Base-by-base conservation (phyloP, 73 alveolate genomes). In the Paramecium pentaurelia region DNA sequence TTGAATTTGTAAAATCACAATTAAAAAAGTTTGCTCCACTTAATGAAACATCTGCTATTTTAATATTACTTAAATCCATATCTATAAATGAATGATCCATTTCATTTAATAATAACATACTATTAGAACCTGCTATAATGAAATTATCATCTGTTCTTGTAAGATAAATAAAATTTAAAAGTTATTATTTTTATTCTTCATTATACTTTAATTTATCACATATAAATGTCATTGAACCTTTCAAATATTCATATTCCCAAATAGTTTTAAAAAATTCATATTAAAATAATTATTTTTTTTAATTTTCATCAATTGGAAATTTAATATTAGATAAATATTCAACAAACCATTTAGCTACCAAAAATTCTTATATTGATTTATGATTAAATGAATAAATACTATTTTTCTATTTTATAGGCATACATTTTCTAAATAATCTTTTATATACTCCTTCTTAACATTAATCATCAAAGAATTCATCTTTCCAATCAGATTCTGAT, bases 341-440 rank as follows among this genome's bases (percentile, higher is more conserved):
- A 9, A 75, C 36, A 27, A 75, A 75, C 28, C 60, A 34, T 37
- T 75, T 75, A 37, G 88, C 88, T 22, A 75, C 88, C 2, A 75
- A 45, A 75, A 75, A 75, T 36, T 75, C 88, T 75, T 75, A 45
- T 1, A 75, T 32, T 22, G 88, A 75, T n/a, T 75, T 75, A 75
- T 75, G 88, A 37, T 75, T 75, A 40, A 75, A 75, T 14, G 88
- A 75, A 75, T 75, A 75, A 14, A 22, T 32, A 6, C 49, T 20
- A n/a, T 34, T 75, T 75, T 75, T 32, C 11, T 75, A 75, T 38
- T 37, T 75, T 3, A 75, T 34, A 4, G 88, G 88, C 49, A 75
- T 75, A 36, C 88, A 75, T 37, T 34, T 37, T 37, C 88, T 75
- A 75, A 75, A 34, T 20, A 75, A n/a, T 75, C 38, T 37, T 20